These are phyloP conservation scores for Chaetothyriales sp. DNA, from an alignment of 2,329 filamentous ascomycete species.

Conservation along the genomic window DNA sequence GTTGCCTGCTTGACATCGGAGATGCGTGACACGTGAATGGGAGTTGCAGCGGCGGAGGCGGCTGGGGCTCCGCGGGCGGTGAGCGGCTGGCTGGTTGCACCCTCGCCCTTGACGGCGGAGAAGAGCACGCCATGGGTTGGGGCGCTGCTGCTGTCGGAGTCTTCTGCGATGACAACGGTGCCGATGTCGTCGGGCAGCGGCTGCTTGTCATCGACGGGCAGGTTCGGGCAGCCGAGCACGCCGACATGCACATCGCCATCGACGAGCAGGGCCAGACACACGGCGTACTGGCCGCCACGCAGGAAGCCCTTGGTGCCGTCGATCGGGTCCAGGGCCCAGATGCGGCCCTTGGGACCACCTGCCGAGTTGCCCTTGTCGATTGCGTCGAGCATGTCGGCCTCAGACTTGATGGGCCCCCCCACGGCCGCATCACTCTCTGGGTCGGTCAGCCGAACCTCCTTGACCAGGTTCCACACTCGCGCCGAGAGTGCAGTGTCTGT, in stretches of 20 bases:
- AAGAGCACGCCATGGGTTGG: conserved; percentile 75
- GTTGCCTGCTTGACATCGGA: conserved; percentile 62
- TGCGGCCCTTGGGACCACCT: conserved; percentile 58
- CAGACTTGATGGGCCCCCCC: conserved; percentile 51
- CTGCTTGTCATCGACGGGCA: conserved; percentile 69
- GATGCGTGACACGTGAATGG: conserved; percentile 67
- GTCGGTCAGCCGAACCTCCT: conserved; percentile 54
- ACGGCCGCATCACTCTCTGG: conserved; percentile 49
- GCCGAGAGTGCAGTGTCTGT: conserved; percentile 53
- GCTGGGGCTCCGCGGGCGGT: conserved; percentile 30
- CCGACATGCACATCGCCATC: conserved; percentile 90
- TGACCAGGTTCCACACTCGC: conserved; percentile 74
- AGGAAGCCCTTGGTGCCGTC: conserved; percentile 97
- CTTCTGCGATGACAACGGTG: conserved; percentile 31
- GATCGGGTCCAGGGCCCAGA: conserved; percentile 95
- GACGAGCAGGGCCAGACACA: conserved; percentile 81
- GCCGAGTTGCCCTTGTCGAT: conserved; percentile 55
- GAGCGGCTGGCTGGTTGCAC: conserved; percentile 66
- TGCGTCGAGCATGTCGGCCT: conserved; percentile 49
- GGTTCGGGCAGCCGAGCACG: conserved; percentile 87
- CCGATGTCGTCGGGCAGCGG: conserved; percentile 58
- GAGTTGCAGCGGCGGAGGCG: conserved; percentile 33
- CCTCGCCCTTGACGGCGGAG: conserved; percentile 63
- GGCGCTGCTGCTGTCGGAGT: conserved; percentile 54
- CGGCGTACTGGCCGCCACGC: conserved; percentile 89